Evolutionary conservation across 495 filamentous ascomycete genomes (phyloP).

Genomic region (Penicillium antarcticum): DNA sequence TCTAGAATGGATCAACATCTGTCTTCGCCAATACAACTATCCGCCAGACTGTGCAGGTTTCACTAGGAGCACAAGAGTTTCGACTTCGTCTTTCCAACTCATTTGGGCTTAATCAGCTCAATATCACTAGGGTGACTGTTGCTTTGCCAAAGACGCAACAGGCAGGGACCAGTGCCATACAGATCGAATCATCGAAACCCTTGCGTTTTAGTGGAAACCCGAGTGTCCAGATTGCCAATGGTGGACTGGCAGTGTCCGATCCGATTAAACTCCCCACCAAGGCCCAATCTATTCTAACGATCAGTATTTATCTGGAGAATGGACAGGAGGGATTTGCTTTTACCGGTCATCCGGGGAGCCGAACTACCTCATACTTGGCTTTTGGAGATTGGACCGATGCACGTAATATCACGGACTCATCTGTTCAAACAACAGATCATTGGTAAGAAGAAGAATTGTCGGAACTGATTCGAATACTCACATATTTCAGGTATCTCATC

Average conservation of each 20-base stretch:
- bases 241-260: slow-evolving; percentile 60
- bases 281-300: slow-evolving; percentile 47
- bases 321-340: slow-evolving; percentile 57
- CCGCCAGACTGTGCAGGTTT: slow-evolving; percentile 63
- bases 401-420: slow-evolving; percentile 39
- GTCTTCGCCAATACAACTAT: slow-evolving; percentile 56
- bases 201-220: slow-evolving; percentile 44
- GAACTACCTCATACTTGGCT: slow-evolving; percentile 59
- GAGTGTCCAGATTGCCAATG: slow-evolving; percentile 53
- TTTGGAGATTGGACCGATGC: slow-evolving; percentile 52
- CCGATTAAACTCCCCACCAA: slow-evolving; percentile 54
- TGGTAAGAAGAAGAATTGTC: slow-evolving; percentile 16
- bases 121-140: slow-evolving; percentile 58
- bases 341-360: slow-evolving; percentile 64
- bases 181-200: slow-evolving; percentile 38
- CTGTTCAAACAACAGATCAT: slow-evolving; percentile 21
- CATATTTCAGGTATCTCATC: slow-evolving; percentile 52
- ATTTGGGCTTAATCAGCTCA: slow-evolving; percentile 59
- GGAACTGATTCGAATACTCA: neutral
- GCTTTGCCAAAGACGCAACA: slow-evolving; percentile 48
- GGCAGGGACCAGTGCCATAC: slow-evolving; percentile 41
- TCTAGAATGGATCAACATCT: slow-evolving; percentile 1
- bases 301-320: slow-evolving; percentile 55
- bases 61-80: slow-evolving; percentile 49
- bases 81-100: slow-evolving; percentile 66